Base-by-base conservation (phyloP, 805 yeast genomes). In the Maudiozyma turicensis region DNA sequence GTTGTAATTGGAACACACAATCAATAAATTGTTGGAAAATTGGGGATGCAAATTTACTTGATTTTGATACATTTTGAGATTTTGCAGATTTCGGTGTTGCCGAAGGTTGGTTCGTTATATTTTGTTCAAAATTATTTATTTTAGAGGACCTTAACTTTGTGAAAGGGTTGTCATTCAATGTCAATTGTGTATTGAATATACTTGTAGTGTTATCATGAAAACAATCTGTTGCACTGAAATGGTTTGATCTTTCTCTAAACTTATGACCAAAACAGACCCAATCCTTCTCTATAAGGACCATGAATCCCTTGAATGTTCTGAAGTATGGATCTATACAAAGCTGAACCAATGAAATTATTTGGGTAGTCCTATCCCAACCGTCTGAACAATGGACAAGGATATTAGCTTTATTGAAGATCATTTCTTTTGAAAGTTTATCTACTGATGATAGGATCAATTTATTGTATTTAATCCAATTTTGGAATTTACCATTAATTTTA, bases 331-430 rank as follows among this genome's bases (percentile, higher is more conserved):
- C 98, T 8, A 90, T 71, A 60, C 96, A 86, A 5, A 93, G 67
- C 66, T 91, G 91, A 28, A 90, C 78, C 52, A 93, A 69, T 2
- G 96, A 83, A 6, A 89, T 76, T 1, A 90, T 78, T 62, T 93
- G 98, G 0, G 97, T 80, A 0, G 99, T 93, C 50, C 99, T 72
- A 63, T 93, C 99, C 99, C 99, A 93, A 1, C 99, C 99, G 69
- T 93, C 99, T 0, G 97, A 88, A 64, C 99, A 93, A 69, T 93
- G 99, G 6, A 93, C 76, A 8, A 93, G 63, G 4, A 91, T 75
- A 63, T 91, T 95, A 15, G 93, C 84, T 53, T 82, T 80, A 64
- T 88, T 87, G 57, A 83, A 78, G 48, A 86, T 86, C 26, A 93
- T 75, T n/a, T 91, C 84, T 59, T 87, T 84, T 29, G 84, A 80